phyloP scores from a whole-genome alignment of 495 filamentous ascomycete species.

The Venustampulla echinocandica region DNA sequence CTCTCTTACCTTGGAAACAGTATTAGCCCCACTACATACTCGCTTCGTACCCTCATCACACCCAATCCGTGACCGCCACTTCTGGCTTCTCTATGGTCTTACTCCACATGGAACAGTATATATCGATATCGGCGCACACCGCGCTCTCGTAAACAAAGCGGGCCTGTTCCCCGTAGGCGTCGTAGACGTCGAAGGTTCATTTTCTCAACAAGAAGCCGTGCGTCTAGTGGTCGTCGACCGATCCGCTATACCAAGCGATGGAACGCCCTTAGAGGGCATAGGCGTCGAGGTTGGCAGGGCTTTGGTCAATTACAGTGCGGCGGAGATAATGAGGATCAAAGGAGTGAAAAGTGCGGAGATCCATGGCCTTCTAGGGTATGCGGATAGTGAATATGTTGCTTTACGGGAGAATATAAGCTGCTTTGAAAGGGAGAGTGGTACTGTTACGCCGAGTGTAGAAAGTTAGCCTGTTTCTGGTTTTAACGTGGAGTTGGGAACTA shows the following conservation, averaged over 20 bases:
- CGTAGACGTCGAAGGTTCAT: slow-evolving; percentile 77
- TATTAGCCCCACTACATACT: slow-evolving; percentile 55
- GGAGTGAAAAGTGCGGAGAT: slow-evolving; percentile 79
- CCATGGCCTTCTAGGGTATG: slow-evolving; percentile 69
- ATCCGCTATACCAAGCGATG: not conserved
- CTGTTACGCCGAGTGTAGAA: slow-evolving; percentile 32
- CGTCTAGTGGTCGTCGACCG: slow-evolving; percentile 65
- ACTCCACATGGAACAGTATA: slow-evolving; percentile 83
- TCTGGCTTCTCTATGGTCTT: slow-evolving; percentile 96
- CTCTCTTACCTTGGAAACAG: slow-evolving; percentile 26
- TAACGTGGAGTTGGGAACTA: too few relatives aligned
- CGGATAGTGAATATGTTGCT: slow-evolving; percentile 91
- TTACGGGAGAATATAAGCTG: slow-evolving; percentile 82
- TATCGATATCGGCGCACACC: slow-evolving; percentile 81
- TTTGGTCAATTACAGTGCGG: slow-evolving; percentile 86
- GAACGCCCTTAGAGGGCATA: slow-evolving; percentile 38
- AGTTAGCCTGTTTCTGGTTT: too few relatives aligned
- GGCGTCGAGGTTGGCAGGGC: slow-evolving; percentile 79
- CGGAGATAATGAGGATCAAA: slow-evolving; percentile 75
- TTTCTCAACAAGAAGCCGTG: slow-evolving; percentile 88
- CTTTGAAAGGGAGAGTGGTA: slow-evolving; percentile 37
- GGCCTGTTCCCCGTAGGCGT: slow-evolving; percentile 88
- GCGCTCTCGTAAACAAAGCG: slow-evolving; percentile 69
- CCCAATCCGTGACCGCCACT: slow-evolving; percentile 84
- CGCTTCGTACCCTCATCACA: slow-evolving; percentile 82